These are phyloP conservation scores for Russula sp. DNA, from an alignment of 768 basidiomycete species.

Conservation along the genomic window DNA sequence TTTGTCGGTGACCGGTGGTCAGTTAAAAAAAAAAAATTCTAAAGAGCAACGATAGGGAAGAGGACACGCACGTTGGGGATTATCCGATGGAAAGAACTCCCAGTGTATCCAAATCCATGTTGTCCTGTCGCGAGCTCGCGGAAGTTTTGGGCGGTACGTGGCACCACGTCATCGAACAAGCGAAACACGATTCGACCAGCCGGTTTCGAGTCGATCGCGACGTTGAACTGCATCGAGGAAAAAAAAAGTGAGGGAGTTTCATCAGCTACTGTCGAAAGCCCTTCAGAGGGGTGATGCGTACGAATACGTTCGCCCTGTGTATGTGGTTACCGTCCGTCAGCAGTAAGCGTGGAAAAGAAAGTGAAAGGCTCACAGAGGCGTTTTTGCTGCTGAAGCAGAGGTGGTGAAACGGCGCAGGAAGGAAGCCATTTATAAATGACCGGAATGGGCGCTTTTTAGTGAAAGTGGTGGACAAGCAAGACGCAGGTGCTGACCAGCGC, in stretches of 20 bases:
- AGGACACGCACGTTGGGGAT: neutral
- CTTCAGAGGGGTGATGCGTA: too few relatives aligned
- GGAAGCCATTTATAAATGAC: too few relatives aligned
- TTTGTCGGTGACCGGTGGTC: neutral
- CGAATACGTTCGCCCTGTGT: too few relatives aligned
- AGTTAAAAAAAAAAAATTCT: neutral
- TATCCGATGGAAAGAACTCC: neutral
- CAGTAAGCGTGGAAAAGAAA: too few relatives aligned
- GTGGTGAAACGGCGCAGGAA: too few relatives aligned
- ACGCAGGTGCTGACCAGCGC: too few relatives aligned
- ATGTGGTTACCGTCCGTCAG: too few relatives aligned
- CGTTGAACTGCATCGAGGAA: neutral
- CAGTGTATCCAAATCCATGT: neutral
- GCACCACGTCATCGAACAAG: neutral
- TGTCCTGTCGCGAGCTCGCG: neutral
- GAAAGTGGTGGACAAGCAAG: too few relatives aligned
- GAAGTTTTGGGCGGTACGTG: neutral
- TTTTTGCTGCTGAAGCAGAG: too few relatives aligned
- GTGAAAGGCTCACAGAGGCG: too few relatives aligned
- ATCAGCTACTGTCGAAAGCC: too few relatives aligned
- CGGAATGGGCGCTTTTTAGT: too few relatives aligned
- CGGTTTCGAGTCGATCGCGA: neutral
- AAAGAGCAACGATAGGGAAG: neutral
- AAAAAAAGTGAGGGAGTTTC: neutral
- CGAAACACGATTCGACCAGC: neutral